Percentiles rank a stretch among this genome's conserved stretches.
phyloP scores from a whole-genome alignment of 164 flowering plant species.

The Berberis vulgaris region DNA sequence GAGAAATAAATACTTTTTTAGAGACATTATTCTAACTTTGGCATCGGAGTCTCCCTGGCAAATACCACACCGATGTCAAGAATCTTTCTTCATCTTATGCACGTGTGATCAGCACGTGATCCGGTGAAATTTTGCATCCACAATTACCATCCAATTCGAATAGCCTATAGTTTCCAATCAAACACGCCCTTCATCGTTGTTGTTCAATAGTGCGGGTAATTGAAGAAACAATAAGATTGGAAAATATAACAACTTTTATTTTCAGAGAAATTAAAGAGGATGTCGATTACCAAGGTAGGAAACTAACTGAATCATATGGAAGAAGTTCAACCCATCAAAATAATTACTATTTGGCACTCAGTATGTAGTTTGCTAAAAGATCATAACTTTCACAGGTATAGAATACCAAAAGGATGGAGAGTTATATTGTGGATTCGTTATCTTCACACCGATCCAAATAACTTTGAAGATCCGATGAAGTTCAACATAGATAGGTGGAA shows the following conservation, averaged over 20 bases:
- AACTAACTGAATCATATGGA: background rate
- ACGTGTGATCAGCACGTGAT: too few relatives aligned
- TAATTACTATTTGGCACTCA: background rate
- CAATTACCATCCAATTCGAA: too few relatives aligned
- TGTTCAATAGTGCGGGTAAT: constrained; percentile 25
- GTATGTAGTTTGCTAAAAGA: background rate
- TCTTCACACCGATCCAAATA: constrained; percentile 43
- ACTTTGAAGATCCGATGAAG: constrained; percentile 40
- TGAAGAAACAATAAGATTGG: constrained; percentile 49
- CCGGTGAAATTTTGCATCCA: too few relatives aligned
- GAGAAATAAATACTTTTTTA: too few relatives aligned
- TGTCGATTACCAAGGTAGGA: constrained; percentile 36
- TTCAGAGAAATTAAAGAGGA: constrained; percentile 31
- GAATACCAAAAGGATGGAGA: constrained; percentile 40
- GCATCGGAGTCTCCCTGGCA: too few relatives aligned
- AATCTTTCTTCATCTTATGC: too few relatives aligned
- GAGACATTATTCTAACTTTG: too few relatives aligned
- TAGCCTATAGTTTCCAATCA: too few relatives aligned
- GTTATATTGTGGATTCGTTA: constrained; percentile 29
- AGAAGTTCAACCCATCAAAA: background rate
- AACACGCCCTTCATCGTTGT: too few relatives aligned
- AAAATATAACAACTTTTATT: constrained; percentile 31
- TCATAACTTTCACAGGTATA: constrained; percentile 31
- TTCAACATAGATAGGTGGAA: constrained; percentile 63
- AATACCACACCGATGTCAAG: too few relatives aligned